phyloP scores from a whole-genome alignment of 2,329 filamentous ascomycete species.

The Beauveria caledonica region DNA sequence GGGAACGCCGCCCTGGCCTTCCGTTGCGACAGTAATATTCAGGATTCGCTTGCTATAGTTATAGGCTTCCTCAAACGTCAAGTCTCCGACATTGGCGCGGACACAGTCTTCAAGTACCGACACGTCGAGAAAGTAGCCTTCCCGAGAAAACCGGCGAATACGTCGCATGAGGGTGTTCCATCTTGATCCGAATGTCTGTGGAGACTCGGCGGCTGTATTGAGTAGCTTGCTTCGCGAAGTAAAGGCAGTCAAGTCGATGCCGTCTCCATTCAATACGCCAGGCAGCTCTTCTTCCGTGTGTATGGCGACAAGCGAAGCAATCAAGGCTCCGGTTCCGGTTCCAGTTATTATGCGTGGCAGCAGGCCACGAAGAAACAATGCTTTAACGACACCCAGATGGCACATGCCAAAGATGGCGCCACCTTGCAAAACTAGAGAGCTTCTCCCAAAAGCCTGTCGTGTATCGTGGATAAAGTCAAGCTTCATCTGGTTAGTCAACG shows the following conservation, averaged over 20 bases:
- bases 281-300: conserved; percentile 82
- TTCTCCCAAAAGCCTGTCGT: conserved; percentile 79
- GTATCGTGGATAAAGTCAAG: conserved; percentile 82
- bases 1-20: conserved; percentile 65
- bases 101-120: conserved; percentile 77
- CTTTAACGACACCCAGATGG: conserved; percentile 84
- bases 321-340: conserved; percentile 81
- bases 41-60: conserved; percentile 75
- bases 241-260: conserved; percentile 78
- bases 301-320: conserved; percentile 79
- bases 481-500: conserved; percentile 66
- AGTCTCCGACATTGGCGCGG: conserved; percentile 72
- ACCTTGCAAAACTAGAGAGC: conserved; percentile 77
- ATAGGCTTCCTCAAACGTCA: conserved; percentile 92
- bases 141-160: conserved; percentile 57
- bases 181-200: conserved; percentile 33
- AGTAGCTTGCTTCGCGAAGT: conserved; percentile 30
- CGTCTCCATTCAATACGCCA: conserved; percentile 65
- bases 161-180: conserved; percentile 58
- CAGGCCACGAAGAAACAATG: conserved; percentile 69
- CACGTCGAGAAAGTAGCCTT: conserved; percentile 80
- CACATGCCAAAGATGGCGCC: conserved; percentile 88
- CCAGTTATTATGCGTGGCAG: conserved; percentile 87
- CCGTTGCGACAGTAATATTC: conserved; percentile 84
- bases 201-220: conserved; percentile 23